phyloP scores from a whole-genome alignment of 2,329 filamentous ascomycete genomes.

The Diaporthe longicolla region DNA sequence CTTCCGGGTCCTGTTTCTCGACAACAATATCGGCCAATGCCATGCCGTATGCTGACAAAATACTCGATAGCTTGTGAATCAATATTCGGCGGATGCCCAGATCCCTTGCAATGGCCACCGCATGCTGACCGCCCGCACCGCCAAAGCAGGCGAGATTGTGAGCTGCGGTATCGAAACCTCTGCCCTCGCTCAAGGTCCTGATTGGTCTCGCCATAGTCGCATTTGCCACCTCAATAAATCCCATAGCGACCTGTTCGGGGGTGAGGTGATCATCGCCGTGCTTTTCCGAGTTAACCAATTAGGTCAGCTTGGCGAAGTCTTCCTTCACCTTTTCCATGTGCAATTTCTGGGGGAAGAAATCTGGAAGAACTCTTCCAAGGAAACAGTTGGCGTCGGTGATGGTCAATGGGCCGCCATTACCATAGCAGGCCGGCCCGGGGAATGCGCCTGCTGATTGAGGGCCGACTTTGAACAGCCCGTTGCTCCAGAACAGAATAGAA shows the following conservation, averaged over 20 bases:
- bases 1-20: slow-evolving; percentile 82
- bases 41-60: slow-evolving; percentile 89
- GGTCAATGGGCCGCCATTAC: slow-evolving; percentile 85
- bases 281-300: slow-evolving; percentile 79
- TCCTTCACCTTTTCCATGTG: slow-evolving; percentile 30
- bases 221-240: slow-evolving; percentile 87
- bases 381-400: slow-evolving; percentile 90
- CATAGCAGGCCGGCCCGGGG: slow-evolving; percentile 87
- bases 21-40: slow-evolving; percentile 89
- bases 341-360: slow-evolving; percentile 77
- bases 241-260: slow-evolving; percentile 84
- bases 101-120: slow-evolving; percentile 84
- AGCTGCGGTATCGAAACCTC: slow-evolving; percentile 87
- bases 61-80: slow-evolving; percentile 84
- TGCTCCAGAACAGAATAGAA: slow-evolving; percentile 83
- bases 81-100: slow-evolving; percentile 85
- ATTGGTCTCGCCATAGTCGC: slow-evolving; percentile 91
- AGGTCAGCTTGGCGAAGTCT: slow-evolving; percentile 63
- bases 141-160: slow-evolving; percentile 75
- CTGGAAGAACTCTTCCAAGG: slow-evolving; percentile 82
- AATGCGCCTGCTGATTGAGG: slow-evolving; percentile 79
- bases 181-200: slow-evolving; percentile 86
- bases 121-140: slow-evolving; percentile 81
- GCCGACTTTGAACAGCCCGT: slow-evolving; percentile 87
- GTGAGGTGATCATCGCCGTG: slow-evolving; percentile 80